Base-by-base conservation (phyloP, 164 flowering plant genomes). In the Brasenia schreberi region DNA sequence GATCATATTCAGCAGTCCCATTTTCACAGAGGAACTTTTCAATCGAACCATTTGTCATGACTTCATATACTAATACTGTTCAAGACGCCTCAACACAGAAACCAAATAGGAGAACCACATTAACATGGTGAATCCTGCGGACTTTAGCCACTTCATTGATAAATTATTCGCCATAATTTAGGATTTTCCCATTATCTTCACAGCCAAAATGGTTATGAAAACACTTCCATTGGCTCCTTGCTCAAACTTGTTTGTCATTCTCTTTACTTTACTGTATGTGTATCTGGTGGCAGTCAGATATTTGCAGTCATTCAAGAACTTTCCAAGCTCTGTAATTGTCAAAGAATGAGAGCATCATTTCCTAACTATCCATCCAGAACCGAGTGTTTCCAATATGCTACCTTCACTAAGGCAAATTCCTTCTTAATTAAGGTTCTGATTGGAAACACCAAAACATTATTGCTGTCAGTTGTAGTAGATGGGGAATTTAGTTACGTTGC, bases 211-310 rank as follows among this genome's bases (percentile, higher is more conserved):
- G 12, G 67, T 64, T 0, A 82, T 77, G 64, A 61, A 84, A 0
- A 84, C 87, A 17, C 66, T 9, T 4, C 84, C 87, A 73, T 66
- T 81, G 7, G 80, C 85, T 65, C 84, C 87, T 72, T 74, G 70
- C 42, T 71, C 65, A 64, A 81, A 80, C 42, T 73, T 72, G 4
- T 70, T 68, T 5, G 82, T 80, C 64, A 81, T 80, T 59, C 67
- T 81, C 68, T 72, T 77, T 7, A 79, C 18, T 3, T 81, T 73
- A 5, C 42, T 43, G 59, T 76, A 79, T 0, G 71, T 71, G 60
- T 76, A 80, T 72, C 81, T 78, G 44, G 67, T 73, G 17, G 67
- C 67, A 39, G 73, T 65, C 4, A 71, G 23, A 18, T 71, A 61
- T 44, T 71, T 81, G n/a, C 70, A 9, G n/a, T 42, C 65, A 45